These are phyloP conservation scores for Leptosphaerulina australis DNA, from an alignment of 2,329 filamentous ascomycete genomes.

Conservation along the genomic window DNA sequence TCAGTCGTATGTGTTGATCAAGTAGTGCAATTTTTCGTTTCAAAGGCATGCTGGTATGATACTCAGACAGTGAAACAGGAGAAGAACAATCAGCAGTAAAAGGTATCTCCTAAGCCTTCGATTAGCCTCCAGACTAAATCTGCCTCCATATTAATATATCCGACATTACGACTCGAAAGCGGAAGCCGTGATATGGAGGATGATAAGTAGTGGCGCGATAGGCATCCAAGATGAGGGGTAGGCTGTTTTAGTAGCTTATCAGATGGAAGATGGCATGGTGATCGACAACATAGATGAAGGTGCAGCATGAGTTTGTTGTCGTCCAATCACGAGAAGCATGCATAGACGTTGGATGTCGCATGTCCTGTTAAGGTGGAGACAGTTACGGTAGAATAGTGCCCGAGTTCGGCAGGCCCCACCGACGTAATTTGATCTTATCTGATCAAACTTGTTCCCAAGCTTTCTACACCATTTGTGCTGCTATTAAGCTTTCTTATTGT, in stretches of 20 bases:
- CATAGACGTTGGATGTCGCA: no score
- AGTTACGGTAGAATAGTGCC: not conserved
- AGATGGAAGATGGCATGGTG: not conserved
- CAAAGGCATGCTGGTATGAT: slow-evolving; percentile 2
- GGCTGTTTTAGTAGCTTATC: not conserved
- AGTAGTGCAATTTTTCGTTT: slow-evolving; percentile 27
- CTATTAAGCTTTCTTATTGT: slow-evolving; percentile 1
- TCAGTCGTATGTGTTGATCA: slow-evolving; percentile 45
- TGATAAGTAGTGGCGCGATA: slow-evolving; percentile 5
- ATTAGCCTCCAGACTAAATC: not conserved
- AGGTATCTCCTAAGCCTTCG: not conserved
- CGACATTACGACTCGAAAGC: slow-evolving; percentile 1
- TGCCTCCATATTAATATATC: not conserved
- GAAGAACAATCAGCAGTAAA: not conserved
- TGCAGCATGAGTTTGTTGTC: not conserved
- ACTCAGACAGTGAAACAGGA: not conserved
- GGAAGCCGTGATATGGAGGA: slow-evolving; percentile 9
- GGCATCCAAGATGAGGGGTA: slow-evolving; percentile 7
- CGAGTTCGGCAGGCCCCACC: slow-evolving; percentile 9
- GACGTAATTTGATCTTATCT: slow-evolving; percentile 11
- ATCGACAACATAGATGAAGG: not conserved
- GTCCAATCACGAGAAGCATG: not conserved
- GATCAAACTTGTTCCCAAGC: slow-evolving; percentile 1
- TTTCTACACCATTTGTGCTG: slow-evolving; percentile 1
- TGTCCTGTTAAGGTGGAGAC: no score